phyloP scores from a whole-genome alignment of 2,329 filamentous ascomycete species.

The Trichoderma atroviride region DNA sequence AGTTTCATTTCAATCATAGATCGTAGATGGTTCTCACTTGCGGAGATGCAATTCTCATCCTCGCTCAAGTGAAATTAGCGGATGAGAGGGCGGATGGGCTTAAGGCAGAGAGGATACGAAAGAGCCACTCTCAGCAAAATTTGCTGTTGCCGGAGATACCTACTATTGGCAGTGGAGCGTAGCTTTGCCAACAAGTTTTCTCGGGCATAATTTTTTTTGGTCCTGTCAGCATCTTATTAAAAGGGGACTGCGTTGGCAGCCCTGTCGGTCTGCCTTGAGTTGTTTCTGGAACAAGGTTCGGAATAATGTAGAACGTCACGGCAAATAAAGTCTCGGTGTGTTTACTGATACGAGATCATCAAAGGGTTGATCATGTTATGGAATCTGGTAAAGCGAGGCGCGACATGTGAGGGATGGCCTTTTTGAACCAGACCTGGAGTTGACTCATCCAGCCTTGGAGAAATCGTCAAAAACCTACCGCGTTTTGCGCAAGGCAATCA shows the following conservation, averaged over 20 bases:
- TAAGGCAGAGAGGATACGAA: neutral
- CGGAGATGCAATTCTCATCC: neutral
- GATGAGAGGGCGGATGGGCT: neutral
- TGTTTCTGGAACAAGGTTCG: neutral
- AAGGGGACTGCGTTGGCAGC: neutral
- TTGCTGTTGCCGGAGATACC: neutral
- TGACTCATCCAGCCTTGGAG: neutral
- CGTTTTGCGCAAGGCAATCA: neutral
- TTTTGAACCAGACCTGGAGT: neutral
- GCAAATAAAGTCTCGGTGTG: neutral
- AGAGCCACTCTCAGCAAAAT: neutral
- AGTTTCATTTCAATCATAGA: neutral
- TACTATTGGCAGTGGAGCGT: neutral
- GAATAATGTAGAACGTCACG: neutral
- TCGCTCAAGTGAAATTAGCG: neutral
- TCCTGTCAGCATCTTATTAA: constrained; percentile 15
- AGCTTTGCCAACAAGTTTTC: neutral
- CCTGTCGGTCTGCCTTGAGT: neutral
- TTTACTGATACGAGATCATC: neutral
- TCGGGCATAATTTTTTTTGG: constrained; percentile 2
- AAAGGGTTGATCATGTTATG: neutral
- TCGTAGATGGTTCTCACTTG: neutral
- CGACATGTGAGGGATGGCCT: neutral
- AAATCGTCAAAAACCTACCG: neutral
- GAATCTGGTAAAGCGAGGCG: neutral